Conservation (phyloP, 1,284 basidiomycete genomes). For the Puccinia polysora region DNA sequence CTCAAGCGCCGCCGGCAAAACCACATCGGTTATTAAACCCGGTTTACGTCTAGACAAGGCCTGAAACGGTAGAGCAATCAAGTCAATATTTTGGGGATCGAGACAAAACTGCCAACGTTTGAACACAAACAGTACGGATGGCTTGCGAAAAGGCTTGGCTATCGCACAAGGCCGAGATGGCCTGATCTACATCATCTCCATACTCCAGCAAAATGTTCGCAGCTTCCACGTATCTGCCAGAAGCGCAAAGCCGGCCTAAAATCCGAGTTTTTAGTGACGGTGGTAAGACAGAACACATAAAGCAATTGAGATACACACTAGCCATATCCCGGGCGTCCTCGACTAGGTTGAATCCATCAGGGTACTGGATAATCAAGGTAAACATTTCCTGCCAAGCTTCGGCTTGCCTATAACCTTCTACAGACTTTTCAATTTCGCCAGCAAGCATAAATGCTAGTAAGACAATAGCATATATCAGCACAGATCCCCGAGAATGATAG, state of each 20-base stretch:
- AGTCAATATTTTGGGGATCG: not conserved
- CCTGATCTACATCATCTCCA: slow-evolving; percentile 69
- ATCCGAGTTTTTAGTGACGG: slow-evolving; percentile 5
- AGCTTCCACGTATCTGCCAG: slow-evolving; percentile 75
- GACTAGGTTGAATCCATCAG: slow-evolving; percentile 56
- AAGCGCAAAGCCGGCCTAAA: slow-evolving; percentile 74
- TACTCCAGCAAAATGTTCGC: slow-evolving; percentile 82
- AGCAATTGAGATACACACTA: slow-evolving; percentile 58
- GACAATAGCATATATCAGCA: slow-evolving; percentile 3
- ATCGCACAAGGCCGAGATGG: slow-evolving; percentile 69
- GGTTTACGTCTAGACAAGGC: slow-evolving; percentile 56
- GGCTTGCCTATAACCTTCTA: slow-evolving; percentile 77
- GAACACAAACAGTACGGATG: slow-evolving; percentile 64
- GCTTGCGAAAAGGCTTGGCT: slow-evolving; percentile 83
- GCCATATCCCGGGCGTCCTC: not conserved
- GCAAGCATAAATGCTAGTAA: slow-evolving; percentile 68
- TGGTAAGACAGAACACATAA: not conserved
- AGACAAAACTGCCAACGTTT: too few species aligned
- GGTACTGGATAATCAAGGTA: slow-evolving; percentile 62
- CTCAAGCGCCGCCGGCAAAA: slow-evolving; percentile 75
- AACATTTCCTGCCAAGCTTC: slow-evolving; percentile 86
- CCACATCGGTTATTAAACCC: slow-evolving; percentile 68
- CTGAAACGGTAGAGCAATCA: slow-evolving; percentile 48
- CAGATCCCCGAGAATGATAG: not conserved
- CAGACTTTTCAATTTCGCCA: slow-evolving; percentile 63